These are phyloP conservation scores for Alternaria novae-zelandiae DNA, from an alignment of 2,329 filamentous ascomycete species.

Conservation along the genomic window DNA sequence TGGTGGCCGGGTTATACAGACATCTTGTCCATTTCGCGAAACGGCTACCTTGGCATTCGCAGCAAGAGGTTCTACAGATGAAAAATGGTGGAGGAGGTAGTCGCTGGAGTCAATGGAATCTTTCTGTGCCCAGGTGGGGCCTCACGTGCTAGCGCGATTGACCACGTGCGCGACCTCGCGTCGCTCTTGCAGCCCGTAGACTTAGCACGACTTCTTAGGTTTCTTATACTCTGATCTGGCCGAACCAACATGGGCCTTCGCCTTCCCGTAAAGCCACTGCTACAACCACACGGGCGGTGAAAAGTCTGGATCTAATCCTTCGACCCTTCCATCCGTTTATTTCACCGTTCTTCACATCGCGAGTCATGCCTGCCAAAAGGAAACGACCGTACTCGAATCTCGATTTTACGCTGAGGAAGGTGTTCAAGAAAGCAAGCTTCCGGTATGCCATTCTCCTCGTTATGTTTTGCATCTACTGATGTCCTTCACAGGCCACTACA, in stretches of 20 bases:
- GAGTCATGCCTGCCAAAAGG: constrained; percentile 39
- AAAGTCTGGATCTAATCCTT: neutral
- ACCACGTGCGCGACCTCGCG: constrained; percentile 10
- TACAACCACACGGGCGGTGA: neutral
- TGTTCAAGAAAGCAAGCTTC: constrained; percentile 77
- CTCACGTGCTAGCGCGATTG: constrained; percentile 30
- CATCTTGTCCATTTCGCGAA: neutral
- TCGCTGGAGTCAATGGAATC: neutral
- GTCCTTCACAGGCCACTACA: constrained; percentile 71
- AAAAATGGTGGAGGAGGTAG: neutral
- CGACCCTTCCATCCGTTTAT: neutral
- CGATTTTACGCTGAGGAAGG: constrained; percentile 74
- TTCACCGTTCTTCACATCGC: neutral
- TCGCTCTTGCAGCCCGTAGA: neutral
- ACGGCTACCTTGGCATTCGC: neutral
- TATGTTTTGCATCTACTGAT: constrained; percentile 2
- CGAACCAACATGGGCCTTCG: constrained; percentile 6
- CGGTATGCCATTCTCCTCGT: constrained; percentile 57
- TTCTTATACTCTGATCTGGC: neutral
- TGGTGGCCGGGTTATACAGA: neutral
- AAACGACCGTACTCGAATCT: constrained; percentile 60
- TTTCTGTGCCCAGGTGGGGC: neutral
- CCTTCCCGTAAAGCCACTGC: neutral
- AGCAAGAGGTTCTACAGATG: neutral
- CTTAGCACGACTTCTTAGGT: neutral